Evolutionary conservation across 352 stramenopile genomes (phyloP).

Genomic region (Pythium aquatile): DNA sequence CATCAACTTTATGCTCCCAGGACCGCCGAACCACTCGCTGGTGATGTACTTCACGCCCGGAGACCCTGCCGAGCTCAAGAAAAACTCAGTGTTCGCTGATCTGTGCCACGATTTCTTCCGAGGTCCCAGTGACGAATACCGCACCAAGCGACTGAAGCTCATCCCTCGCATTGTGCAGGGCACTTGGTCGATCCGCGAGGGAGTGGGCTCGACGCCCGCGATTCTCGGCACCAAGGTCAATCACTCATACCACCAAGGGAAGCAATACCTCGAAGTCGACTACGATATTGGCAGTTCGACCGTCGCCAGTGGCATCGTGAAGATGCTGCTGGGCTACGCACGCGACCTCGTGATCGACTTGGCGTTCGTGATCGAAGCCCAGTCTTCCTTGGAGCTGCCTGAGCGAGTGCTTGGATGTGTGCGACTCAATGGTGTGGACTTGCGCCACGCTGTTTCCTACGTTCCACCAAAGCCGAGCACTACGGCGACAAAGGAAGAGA

Average conservation of each 20-base stretch:
- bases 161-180: conserved; percentile 89
- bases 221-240: conserved; percentile 90
- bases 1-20: conserved; percentile 82
- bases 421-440: conserved; percentile 62
- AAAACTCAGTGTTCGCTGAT: conserved; percentile 69
- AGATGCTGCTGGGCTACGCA: conserved; percentile 67
- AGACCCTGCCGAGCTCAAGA: conserved; percentile 51
- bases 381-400: conserved; percentile 65
- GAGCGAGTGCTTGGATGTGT: conserved; percentile 74
- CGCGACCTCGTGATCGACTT: conserved; percentile 79
- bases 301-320: conserved; percentile 64
- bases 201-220: conserved; percentile 85
- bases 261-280: conserved; percentile 71
- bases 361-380: conserved; percentile 78
- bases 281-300: conserved; percentile 81
- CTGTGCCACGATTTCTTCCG: conserved; percentile 64
- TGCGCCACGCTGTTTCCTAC: conserved; percentile 51
- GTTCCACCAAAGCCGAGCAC: conserved; percentile 6
- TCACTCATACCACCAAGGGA: conserved; percentile 69
- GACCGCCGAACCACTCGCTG: conserved; percentile 59
- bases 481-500: conserved; percentile 4
- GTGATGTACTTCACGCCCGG: conserved; percentile 82
- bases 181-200: conserved; percentile 86
- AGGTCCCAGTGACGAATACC: conserved; percentile 58
- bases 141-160: conserved; percentile 86